Evolutionary conservation across 768 basidiomycete genomes (phyloP).

Genomic region (Ephemerocybe angulata): DNA sequence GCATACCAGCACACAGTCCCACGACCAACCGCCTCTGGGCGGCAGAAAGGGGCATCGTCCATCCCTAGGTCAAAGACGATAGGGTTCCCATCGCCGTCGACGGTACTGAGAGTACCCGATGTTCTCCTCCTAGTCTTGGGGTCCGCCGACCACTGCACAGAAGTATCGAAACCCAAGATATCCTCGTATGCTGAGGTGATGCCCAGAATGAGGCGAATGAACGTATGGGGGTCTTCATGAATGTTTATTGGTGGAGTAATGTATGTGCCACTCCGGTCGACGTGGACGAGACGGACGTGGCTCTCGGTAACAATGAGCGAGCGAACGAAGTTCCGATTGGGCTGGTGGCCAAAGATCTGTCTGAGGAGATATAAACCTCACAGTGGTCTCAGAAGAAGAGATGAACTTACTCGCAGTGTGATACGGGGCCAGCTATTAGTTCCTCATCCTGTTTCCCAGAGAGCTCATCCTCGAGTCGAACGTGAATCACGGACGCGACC

Average conservation of each 20-base stretch:
- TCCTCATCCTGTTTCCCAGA: too few relatives aligned
- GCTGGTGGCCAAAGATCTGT: not conserved
- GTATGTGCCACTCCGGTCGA: not conserved
- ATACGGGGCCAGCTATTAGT: too few relatives aligned
- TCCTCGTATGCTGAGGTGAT: not conserved
- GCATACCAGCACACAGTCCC: conserved; percentile 22
- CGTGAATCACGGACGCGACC: too few relatives aligned
- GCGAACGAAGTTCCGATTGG: not conserved
- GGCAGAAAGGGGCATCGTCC: conserved; percentile 7
- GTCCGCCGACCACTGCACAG: not conserved
- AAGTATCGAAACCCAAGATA: not conserved
- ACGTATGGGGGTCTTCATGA: not conserved
- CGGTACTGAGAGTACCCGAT: not conserved
- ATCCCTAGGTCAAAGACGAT: not conserved
- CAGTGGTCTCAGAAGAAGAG: too few relatives aligned
- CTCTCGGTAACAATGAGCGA: not conserved
- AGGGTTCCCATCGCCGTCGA: too few relatives aligned
- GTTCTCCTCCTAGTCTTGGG: not conserved
- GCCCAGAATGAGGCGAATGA: conserved; percentile 1
- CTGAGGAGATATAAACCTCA: not conserved
- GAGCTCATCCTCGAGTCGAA: too few relatives aligned
- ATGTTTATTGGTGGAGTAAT: not conserved
- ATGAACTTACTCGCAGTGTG: too few relatives aligned
- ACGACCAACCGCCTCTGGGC: conserved; percentile 16
- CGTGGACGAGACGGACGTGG: not conserved